Conservation (phyloP, 306 rosid genomes). For the Cyamopsis tetragonoloba region DNA sequence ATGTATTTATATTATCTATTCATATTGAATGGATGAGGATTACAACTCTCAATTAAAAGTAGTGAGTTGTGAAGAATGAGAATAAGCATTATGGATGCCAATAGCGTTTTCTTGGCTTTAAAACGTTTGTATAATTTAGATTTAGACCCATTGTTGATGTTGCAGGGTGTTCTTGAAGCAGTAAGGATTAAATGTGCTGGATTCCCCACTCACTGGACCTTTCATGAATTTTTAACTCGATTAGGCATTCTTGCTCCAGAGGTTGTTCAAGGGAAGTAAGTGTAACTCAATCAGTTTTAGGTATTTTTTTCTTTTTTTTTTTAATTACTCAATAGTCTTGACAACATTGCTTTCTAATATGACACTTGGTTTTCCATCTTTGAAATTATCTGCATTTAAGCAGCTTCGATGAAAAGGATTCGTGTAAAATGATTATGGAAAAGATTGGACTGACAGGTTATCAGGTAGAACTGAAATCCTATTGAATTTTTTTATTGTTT, state of each 20-base stretch:
- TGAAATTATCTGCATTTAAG: slow-evolving; percentile 34
- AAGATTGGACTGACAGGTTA: slow-evolving; percentile 67
- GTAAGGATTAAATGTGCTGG: slow-evolving; percentile 92
- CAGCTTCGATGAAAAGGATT: slow-evolving; percentile 66
- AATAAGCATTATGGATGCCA: not conserved
- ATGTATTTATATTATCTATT: not conserved
- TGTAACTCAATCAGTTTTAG: slow-evolving; percentile 25
- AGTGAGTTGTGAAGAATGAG: slow-evolving; percentile 7
- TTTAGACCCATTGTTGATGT: slow-evolving; percentile 35
- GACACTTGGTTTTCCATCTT: slow-evolving; percentile 22
- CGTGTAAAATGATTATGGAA: slow-evolving; percentile 62
- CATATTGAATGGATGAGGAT: slow-evolving; percentile 1
- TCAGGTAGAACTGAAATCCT: slow-evolving; percentile 59
- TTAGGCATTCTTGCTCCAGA: slow-evolving; percentile 74
- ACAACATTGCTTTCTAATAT: slow-evolving; percentile 15
- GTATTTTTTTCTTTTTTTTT: not conserved
- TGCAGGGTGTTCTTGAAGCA: slow-evolving; percentile 97
- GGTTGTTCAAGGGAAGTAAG: slow-evolving; percentile 66
- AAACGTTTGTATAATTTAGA: slow-evolving; percentile 29
- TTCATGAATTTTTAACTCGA: slow-evolving; percentile 63
- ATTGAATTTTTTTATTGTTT: slow-evolving; percentile 1
- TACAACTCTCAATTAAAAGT: slow-evolving; percentile 2
- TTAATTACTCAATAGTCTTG: slow-evolving; percentile 15
- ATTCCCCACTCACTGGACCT: slow-evolving; percentile 78
- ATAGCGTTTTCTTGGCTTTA: not conserved